Percentiles rank a stretch among this genome's conserved stretches.
These are phyloP conservation scores for Gremmenia infestans DNA, from an alignment of 2,329 filamentous ascomycete species.

Conservation along the genomic window DNA sequence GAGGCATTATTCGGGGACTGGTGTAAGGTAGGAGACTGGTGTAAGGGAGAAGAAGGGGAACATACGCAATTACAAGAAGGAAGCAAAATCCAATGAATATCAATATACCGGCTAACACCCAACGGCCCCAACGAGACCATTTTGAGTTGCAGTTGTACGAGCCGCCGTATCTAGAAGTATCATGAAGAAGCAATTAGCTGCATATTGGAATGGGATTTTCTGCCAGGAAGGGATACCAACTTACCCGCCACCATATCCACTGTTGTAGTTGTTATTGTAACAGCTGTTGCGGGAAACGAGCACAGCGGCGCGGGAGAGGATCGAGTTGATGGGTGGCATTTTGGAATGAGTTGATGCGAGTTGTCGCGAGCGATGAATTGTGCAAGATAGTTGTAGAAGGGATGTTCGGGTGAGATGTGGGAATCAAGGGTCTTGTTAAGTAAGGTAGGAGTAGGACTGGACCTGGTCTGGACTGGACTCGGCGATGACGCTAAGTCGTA, in stretches of 20 bases:
- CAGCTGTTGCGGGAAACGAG: neutral
- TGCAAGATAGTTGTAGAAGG: neutral
- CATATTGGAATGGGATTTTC: neutral
- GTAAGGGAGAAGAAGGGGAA: neutral
- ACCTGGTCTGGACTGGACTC: neutral
- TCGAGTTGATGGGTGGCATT: neutral
- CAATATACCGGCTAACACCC: slow-evolving; percentile 19
- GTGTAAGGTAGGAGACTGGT: too few species aligned
- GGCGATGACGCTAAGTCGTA: neutral
- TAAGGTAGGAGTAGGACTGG: neutral
- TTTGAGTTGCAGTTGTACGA: slow-evolving; percentile 6
- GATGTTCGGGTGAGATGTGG: neutral
- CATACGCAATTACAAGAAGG: slow-evolving; percentile 16
- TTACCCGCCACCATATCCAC: neutral
- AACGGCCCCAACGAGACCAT: slow-evolving; percentile 19
- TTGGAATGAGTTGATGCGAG: neutral
- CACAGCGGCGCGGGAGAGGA: neutral
- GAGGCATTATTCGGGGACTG: too few species aligned
- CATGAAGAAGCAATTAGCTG: neutral
- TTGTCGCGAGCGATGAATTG: neutral
- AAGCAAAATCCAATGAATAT: slow-evolving; percentile 16
- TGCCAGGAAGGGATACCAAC: neutral
- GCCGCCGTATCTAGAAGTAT: neutral
- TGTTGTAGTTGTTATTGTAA: neutral
- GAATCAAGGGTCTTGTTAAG: neutral